Evolutionary conservation across 148 eudicot genomes (phyloP), one percentile per base, ranked within the genome.

Genomic region (Dysphania ambrosioides): DNA sequence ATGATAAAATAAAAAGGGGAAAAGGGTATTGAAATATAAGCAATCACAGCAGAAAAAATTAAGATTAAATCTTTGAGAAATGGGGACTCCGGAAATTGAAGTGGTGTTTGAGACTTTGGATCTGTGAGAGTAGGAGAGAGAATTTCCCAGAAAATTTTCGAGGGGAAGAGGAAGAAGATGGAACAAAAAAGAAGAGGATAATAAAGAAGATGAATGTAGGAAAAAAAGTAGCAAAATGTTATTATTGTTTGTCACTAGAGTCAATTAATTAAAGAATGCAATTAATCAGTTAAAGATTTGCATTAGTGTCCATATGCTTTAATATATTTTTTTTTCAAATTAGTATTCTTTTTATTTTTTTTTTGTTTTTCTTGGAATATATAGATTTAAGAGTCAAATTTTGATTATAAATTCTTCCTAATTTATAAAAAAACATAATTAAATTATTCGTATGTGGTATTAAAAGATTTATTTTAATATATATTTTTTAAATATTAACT

Each of bases 21-120:
- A 34, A 38, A 47, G 34, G 56, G 53, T 35, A 19, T 41, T 55
- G 47, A 36, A 72, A 72, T 59, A n/a, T 38, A 72, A 73, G 68
- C 51, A 9, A 29, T 11, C 38, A 49, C n/a, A 68, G 49, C 12
- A 36, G 10, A 27, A 36, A 59, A 42, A 59, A 42, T 4, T 2
- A 71, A 75, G 66, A 80, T 71, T 29, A 59, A 75, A 70, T 75
- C 75, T 75, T 75, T 65, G n/a, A 30, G 44, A 29, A 56, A 66
- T 34, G 56, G 68, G 59, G 66, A 24, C 24, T 23, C 9, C 27
- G 72, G 67, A 53, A 68, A 73, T 19, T 66, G 38, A 12, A 40
- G 53, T n/a, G 10, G 42, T 30, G 24, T 5, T 29, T 70, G 41
- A n/a, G 73, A 58, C 42, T 60, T 31, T 32, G 27, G 73, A 73